Evolutionary conservation across 2,329 filamentous ascomycete genomes (phyloP), one percentile per base, ranked within the genome.

Genomic region (Pestalotiopsis sp.): DNA sequence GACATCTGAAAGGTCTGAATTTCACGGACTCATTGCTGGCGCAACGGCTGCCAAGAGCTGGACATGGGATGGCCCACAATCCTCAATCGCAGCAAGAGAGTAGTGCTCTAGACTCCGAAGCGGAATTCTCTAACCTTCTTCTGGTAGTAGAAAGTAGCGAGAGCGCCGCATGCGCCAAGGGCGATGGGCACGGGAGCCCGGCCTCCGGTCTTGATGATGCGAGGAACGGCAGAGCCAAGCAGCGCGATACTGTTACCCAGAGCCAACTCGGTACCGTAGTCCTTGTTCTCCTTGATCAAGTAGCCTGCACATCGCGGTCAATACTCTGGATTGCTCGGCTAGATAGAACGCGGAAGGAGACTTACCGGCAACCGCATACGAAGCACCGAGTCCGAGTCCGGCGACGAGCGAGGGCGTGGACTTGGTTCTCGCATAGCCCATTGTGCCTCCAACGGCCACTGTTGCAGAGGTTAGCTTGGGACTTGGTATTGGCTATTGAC

Each of bases 231-330:
- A 0, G 80, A 81, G 11, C 77, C 81, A 11, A 78, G 75, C 17
- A 83, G 70, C 3, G 80, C 70, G 45, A 82, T 69, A 68, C 81
- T 82, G 73, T 79, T 83, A 49, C 78, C 81, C 4, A 83, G 76
- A 1, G 81, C 81, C 41, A 83, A 75, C 75, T 83, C 81, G 11
- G 81, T 74, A 45, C 81, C 81, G 65, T 82, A 81, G 74, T 83
- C 80, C 73, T 80, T 80, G 74, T 83, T 83, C 67, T 78, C 72
- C 73, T 80, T 81, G 68, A 83, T 76, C 25, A 83, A 78, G 59
- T 83, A 83, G 61, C 80, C 81, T 83, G 9, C 0, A 38, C 6
- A 7, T 23, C n/a, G 49, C 9, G n/a, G 27, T 57, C 31, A 58
- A 57, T 9, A 36, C 7, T 36, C 14, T 7, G 56, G 3, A 12